Evolutionary conservation across 2,329 filamentous ascomycete species (phyloP).

Genomic region (Drechslerella coelobrocha): DNA sequence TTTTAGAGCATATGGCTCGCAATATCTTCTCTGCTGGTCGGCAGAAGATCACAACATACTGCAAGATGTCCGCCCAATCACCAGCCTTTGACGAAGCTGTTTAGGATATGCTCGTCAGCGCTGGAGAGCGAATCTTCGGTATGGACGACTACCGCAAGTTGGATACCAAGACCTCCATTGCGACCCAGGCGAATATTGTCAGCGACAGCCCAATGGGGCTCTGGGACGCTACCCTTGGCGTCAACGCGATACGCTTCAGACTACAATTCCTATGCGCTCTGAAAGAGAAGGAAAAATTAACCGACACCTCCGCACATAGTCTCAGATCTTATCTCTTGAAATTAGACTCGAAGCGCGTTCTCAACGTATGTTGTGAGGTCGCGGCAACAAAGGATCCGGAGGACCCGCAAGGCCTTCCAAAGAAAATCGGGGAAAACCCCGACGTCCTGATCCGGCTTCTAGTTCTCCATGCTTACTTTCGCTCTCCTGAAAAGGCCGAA

Average conservation of each 20-base stretch:
- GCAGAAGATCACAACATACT: constrained; percentile 19
- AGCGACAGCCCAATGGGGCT: constrained; percentile 16
- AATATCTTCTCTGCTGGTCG: constrained; percentile 24
- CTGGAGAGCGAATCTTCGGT: constrained; percentile 33
- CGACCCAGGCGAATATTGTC: constrained; percentile 18
- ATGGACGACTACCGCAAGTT: constrained; percentile 15
- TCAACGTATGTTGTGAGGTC: constrained; percentile 21
- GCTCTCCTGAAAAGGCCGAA: constrained; percentile 14
- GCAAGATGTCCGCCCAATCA: constrained; percentile 20
- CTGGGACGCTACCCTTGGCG: constrained; percentile 22
- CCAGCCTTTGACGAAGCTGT: constrained; percentile 33
- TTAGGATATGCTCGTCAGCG: constrained; percentile 32
- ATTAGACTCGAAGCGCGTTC: constrained; percentile 21
- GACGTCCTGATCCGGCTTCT: constrained; percentile 27
- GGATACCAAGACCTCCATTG: constrained; percentile 7
- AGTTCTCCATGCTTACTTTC: constrained; percentile 23
- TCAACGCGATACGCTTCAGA: constrained; percentile 15
- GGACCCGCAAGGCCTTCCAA: constrained; percentile 23
- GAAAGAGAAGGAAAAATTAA: constrained; percentile 32
- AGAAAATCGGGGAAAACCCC: constrained; percentile 32
- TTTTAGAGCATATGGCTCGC: constrained; percentile 28
- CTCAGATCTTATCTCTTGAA: constrained; percentile 17
- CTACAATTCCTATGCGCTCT: constrained; percentile 30
- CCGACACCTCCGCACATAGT: neutral
- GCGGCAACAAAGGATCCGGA: neutral